Evolutionary conservation across 2,329 filamentous ascomycete genomes (phyloP).

Genomic region (Botryotinia narcissicola): DNA sequence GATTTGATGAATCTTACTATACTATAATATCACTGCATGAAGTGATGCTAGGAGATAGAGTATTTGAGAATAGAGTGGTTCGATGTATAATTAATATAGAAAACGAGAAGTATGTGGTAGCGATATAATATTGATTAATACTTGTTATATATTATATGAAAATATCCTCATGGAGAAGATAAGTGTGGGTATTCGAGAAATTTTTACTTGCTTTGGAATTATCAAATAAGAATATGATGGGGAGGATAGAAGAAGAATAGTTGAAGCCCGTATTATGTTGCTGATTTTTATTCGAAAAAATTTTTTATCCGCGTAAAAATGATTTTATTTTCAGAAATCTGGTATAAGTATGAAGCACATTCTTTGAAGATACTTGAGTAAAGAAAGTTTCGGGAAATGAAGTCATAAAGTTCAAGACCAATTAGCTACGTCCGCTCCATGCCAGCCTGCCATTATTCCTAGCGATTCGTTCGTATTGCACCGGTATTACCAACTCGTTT

Average conservation of each 20-base stretch:
- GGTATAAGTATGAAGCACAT: background rate
- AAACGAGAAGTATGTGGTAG: background rate
- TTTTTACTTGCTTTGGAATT: too few relatives aligned
- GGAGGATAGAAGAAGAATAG: fast-evolving
- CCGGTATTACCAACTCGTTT: background rate
- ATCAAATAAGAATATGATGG: background rate
- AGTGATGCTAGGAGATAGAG: background rate
- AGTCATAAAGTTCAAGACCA: too few relatives aligned
- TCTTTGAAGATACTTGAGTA: background rate
- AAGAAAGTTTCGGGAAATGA: background rate
- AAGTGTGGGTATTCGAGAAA: background rate
- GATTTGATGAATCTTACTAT: background rate
- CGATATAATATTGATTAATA: background rate
- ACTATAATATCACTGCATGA: background rate
- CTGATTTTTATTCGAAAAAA: background rate
- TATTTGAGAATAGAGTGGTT: background rate
- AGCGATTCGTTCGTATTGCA: background rate
- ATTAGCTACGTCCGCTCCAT: too few relatives aligned
- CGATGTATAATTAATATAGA: background rate
- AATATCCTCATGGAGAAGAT: background rate
- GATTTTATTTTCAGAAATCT: background rate
- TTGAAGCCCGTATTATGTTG: fast-evolving
- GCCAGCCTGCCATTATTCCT: background rate
- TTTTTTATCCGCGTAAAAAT: background rate
- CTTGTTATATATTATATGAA: background rate